Evolutionary conservation across 352 stramenopile species (phyloP).

Genomic region (Phytophthora ramorum): DNA sequence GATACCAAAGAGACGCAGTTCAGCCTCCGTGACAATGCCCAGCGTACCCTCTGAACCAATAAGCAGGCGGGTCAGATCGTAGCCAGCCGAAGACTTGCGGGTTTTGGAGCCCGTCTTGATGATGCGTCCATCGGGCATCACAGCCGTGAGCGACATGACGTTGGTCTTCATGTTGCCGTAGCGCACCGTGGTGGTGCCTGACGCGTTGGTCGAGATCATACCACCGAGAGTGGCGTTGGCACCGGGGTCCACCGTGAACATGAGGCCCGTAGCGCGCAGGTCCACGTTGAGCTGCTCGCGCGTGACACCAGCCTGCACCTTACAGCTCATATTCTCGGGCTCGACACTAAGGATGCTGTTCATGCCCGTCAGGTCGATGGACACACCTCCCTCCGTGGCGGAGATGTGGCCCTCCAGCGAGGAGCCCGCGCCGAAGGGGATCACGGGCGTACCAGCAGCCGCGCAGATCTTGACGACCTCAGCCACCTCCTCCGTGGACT

Average conservation of each 20-base stretch:
- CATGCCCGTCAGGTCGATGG: constrained; percentile 90
- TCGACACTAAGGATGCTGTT: constrained; percentile 78
- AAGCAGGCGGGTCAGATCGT: constrained; percentile 96
- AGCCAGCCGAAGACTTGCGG: constrained; percentile 97
- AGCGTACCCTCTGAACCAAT: constrained; percentile 96
- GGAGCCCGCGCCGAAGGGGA: constrained; percentile 94
- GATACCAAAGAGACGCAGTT: constrained; percentile 94
- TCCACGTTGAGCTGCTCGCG: constrained; percentile 92
- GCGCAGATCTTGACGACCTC: constrained; percentile 92
- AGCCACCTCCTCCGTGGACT: constrained; percentile 89
- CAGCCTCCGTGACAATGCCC: constrained; percentile 94
- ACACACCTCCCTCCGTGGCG: constrained; percentile 89
- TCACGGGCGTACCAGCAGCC: constrained; percentile 86
- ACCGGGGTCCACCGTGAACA: constrained; percentile 98
- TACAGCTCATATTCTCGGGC: constrained; percentile 90
- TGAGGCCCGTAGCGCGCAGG: constrained; percentile 88
- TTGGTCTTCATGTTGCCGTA: constrained; percentile 98
- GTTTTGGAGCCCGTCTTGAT: constrained; percentile 92
- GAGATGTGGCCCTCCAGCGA: constrained; percentile 97
- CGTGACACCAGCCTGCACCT: constrained; percentile 95
- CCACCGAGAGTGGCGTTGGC: constrained; percentile 96
- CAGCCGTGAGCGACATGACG: constrained; percentile 93
- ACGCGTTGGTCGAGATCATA: constrained; percentile 95
- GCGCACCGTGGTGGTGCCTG: constrained; percentile 89
- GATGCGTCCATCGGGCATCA: constrained; percentile 91